Evolutionary conservation across 208 protist genomes (phyloP).

Genomic region (Acanthamoeba royreba): DNA sequence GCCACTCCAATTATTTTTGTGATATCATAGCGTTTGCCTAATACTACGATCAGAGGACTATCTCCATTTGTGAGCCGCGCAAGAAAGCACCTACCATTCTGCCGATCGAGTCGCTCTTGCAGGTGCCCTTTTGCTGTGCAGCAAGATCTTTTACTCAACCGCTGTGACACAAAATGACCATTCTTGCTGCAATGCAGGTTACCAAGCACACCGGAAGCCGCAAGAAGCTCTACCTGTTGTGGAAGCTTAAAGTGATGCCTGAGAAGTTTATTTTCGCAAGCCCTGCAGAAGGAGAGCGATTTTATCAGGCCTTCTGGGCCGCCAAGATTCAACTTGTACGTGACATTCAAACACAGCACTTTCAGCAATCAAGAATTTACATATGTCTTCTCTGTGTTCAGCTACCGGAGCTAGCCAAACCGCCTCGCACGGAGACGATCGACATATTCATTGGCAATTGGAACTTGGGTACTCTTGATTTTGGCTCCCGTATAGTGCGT

Average conservation of each 20-base stretch:
- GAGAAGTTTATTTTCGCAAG: constrained; percentile 38
- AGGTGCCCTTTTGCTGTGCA: not conserved
- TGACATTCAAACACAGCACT: not conserved
- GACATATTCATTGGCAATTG: constrained; percentile 48
- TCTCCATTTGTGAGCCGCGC: not conserved
- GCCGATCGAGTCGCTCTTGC: not conserved
- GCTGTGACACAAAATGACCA: not conserved
- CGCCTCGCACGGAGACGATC: not conserved
- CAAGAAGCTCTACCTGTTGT: constrained; percentile 16
- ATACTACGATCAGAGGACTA: not conserved
- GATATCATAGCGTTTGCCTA: not conserved
- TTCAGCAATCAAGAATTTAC: too few relatives aligned
- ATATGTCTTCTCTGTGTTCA: not conserved
- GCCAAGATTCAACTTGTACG: not conserved
- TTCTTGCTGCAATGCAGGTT: not conserved
- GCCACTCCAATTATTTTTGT: not conserved
- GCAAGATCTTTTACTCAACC: not conserved
- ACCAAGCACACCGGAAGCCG: not conserved
- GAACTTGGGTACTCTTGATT: not conserved
- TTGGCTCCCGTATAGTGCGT: too few relatives aligned
- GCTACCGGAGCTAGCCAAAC: too few relatives aligned
- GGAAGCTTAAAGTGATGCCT: not conserved
- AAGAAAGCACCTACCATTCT: not conserved
- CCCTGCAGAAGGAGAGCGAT: not conserved
- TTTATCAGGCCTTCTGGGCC: constrained; percentile 47